Evolutionary conservation across 2,329 filamentous ascomycete species (phyloP).

Genomic region (Aureobasidium melanogenum): DNA sequence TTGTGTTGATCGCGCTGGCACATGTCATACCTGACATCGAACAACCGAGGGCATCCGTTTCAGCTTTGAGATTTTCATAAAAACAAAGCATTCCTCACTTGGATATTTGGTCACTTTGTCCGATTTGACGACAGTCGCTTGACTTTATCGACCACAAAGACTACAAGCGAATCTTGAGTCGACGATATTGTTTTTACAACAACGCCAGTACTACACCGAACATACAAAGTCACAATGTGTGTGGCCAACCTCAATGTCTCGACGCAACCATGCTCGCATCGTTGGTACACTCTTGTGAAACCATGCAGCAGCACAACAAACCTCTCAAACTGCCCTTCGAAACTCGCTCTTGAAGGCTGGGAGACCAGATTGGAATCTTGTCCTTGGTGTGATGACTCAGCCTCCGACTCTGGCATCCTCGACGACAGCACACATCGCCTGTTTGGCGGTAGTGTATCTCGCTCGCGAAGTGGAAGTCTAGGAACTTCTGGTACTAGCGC

Average conservation of each 20-base stretch:
- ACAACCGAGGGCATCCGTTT: neutral
- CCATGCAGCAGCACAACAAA: constrained; percentile 36
- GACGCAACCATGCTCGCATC: constrained; percentile 37
- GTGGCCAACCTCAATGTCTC: constrained; percentile 42
- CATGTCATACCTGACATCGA: constrained; percentile 3
- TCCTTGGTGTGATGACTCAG: constrained; percentile 34
- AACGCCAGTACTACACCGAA: neutral
- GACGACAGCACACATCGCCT: constrained; percentile 37
- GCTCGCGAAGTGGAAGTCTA: constrained; percentile 14
- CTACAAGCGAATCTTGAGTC: neutral
- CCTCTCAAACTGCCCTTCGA: constrained; percentile 38
- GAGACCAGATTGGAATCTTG: constrained; percentile 39
- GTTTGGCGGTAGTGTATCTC: constrained; percentile 35
- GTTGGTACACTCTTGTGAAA: constrained; percentile 41
- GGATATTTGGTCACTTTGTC: neutral
- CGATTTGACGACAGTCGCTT: neutral
- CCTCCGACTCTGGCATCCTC: constrained; percentile 22
- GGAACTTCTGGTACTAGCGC: constrained; percentile 21
- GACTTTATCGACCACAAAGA: neutral
- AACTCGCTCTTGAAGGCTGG: constrained; percentile 40
- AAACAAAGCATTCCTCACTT: neutral
- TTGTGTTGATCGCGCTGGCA: constrained; percentile 5
- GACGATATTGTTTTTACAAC: neutral
- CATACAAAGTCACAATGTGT: constrained; percentile 37
- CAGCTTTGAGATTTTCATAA: constrained; percentile 3